Conservation (phyloP, 176 grass and related monocot genomes). For the Saccharum officinarum region DNA sequence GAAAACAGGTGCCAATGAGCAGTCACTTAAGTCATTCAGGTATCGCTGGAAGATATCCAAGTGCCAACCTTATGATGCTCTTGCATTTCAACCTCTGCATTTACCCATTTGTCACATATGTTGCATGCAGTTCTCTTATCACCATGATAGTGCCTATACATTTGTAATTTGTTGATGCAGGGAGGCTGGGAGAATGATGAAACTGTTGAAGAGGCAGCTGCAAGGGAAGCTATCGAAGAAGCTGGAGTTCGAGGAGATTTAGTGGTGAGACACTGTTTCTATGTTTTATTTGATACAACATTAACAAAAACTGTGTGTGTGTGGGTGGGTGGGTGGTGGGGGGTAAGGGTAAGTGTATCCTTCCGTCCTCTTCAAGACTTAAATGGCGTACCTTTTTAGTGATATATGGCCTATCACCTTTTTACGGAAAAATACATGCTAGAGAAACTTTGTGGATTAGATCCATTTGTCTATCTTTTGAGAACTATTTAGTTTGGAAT, state of each 20-base stretch:
- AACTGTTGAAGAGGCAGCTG: constrained; percentile 87
- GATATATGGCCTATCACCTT: not conserved
- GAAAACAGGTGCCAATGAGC: not conserved
- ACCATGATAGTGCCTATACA: not conserved
- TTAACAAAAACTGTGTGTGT: not conserved
- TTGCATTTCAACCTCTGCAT: not conserved
- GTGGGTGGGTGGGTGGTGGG: too few relatives aligned
- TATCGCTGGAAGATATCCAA: not conserved
- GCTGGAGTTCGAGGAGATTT: constrained; percentile 89
- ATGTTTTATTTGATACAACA: not conserved
- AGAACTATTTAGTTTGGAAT: not conserved
- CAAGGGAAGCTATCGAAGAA: constrained; percentile 90
- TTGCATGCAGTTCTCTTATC: not conserved
- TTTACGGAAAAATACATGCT: not conserved
- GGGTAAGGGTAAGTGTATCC: not conserved
- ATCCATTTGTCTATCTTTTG: not conserved
- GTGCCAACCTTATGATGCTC: constrained; percentile 5
- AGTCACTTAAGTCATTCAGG: constrained; percentile 5
- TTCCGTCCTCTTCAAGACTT: not conserved
- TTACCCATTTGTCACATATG: not conserved
- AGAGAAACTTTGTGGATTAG: not conserved
- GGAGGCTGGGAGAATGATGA: constrained; percentile 99
- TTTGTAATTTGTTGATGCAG: constrained; percentile 38
- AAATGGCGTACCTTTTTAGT: not conserved
- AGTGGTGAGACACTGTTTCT: constrained; percentile 55